Evolutionary conservation across 257 asterid genomes (phyloP), one percentile per base, ranked within the genome.

Genomic region (Striga asiatica): DNA sequence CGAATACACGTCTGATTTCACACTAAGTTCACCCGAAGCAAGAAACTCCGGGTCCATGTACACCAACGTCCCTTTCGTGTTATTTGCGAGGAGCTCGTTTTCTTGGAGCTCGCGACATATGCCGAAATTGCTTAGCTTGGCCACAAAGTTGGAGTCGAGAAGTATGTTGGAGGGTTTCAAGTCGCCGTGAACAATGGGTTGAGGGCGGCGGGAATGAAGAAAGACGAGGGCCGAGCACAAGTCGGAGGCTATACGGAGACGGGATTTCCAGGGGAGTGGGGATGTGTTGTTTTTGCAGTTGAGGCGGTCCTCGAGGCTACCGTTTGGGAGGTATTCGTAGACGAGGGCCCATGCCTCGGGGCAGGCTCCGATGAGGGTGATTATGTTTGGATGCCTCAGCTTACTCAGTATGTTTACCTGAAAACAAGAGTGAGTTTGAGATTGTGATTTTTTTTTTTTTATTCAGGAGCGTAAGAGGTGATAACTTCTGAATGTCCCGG

Each of bases 281-380:
- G 94, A 77, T 0, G 94, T 77, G 60, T 91, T 87, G 64, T 74
- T 73, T 74, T 82, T 84, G 84, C 97, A 84, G 66, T 57, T 78
- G 24, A 91, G 83, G 39, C 94, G 89, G 29, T 91, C 97, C 66
- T 91, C 98, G 4, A 91, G 94, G 85, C 93, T 91, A 54, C 98
- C 98, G 61, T 87, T 78, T 12, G 85, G 92, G 45, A 82, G 81
- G 68, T 82, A 91, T 76, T 91, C 97, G 5, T 91, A 87, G 25
- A 91, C 62, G 47, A 91, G 96, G 11, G 80, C 76, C 79, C 81
- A 84, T 41, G 75, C 76, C 66, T 84, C 94, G 2, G 83, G 94
- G 65, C 98, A 91, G 58, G 94, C 93, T 52, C 98, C 98, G 46
- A 91, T 75, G 52, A 91, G 79, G 21, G 92, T 84, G 32, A 87